phyloP scores from a whole-genome alignment of 1,284 basidiomycete species.

The Marasmius sp. region DNA sequence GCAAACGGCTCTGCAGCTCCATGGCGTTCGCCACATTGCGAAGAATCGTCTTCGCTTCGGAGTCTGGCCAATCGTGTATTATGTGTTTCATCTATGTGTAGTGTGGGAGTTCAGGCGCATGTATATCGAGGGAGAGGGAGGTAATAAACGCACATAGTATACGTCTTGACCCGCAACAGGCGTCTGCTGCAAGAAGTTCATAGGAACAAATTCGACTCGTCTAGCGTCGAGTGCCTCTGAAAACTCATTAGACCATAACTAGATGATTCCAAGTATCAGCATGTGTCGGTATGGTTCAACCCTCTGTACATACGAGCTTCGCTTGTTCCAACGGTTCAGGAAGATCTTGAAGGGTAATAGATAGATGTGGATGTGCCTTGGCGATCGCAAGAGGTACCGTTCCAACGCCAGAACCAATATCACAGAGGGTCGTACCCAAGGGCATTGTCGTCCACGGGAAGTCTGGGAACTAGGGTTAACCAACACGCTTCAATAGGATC shows the following conservation, averaged over 20 bases:
- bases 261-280: background rate
- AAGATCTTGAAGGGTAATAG: slow-evolving; percentile 6
- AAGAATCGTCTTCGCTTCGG: slow-evolving; percentile 1
- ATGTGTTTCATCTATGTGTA: slow-evolving; percentile 7
- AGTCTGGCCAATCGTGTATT: slow-evolving; percentile 11
- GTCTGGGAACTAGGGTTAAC: background rate
- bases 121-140: too few species aligned
- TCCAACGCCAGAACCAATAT: slow-evolving; percentile 8
- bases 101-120: too few species aligned
- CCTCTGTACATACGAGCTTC: background rate
- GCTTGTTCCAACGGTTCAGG: slow-evolving; percentile 4
- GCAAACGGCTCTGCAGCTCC: background rate
- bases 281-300: background rate
- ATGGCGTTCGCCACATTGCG: slow-evolving; percentile 2
- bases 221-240: background rate
- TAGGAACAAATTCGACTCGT: slow-evolving; percentile 1
- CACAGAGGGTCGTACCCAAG: slow-evolving; percentile 5
- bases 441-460: slow-evolving; percentile 1
- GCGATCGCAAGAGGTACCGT: background rate
- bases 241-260: background rate
- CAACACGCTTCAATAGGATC: background rate
- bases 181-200: slow-evolving; percentile 5
- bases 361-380: background rate
- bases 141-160: slow-evolving; percentile 7
- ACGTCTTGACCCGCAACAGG: slow-evolving; percentile 3